Conservation (phyloP, 805 yeast genomes). For the Candida xiaguanensis region DNA sequence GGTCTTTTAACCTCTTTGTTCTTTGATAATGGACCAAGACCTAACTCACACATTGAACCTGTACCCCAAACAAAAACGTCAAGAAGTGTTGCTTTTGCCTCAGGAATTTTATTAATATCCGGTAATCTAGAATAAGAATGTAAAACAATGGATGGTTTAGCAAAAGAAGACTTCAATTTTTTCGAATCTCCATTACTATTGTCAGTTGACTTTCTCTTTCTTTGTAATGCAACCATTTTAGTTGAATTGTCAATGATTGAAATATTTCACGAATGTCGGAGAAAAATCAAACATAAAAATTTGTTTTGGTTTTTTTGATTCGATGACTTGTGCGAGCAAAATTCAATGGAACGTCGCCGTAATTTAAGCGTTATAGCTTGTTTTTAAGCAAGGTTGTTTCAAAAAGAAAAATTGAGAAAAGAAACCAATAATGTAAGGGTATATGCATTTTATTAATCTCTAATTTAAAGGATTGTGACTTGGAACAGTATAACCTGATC, state of each 20-base stretch:
- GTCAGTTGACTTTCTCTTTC: constrained; percentile 22
- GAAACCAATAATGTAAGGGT: too few relatives aligned
- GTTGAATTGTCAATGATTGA: neutral
- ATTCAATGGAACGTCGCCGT: too few relatives aligned
- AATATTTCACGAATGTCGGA: neutral
- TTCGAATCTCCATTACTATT: constrained; percentile 18
- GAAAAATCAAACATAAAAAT: neutral
- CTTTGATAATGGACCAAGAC: constrained; percentile 91
- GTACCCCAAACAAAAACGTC: constrained; percentile 94
- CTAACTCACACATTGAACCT: constrained; percentile 96
- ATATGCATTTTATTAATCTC: neutral
- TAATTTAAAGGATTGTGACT: constrained; percentile 31
- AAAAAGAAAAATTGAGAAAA: too few relatives aligned
- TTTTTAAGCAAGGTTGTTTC: too few relatives aligned
- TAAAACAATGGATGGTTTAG: constrained; percentile 41
- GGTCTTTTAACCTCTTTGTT: constrained; percentile 96
- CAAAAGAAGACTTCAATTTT: constrained; percentile 15
- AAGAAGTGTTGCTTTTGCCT: constrained; percentile 43
- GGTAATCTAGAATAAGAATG: constrained; percentile 49
- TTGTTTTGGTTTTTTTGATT: too few relatives aligned
- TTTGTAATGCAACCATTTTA: constrained; percentile 45
- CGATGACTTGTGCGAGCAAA: neutral
- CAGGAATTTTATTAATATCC: constrained; percentile 39
- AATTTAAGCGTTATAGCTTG: too few relatives aligned
- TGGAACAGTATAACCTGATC: constrained; percentile 35